A percentile compares a stretch with the other conserved stretches of the same genome.
Evolutionary conservation across 345 rosid species (phyloP).

Genomic region (Salix dunnii): DNA sequence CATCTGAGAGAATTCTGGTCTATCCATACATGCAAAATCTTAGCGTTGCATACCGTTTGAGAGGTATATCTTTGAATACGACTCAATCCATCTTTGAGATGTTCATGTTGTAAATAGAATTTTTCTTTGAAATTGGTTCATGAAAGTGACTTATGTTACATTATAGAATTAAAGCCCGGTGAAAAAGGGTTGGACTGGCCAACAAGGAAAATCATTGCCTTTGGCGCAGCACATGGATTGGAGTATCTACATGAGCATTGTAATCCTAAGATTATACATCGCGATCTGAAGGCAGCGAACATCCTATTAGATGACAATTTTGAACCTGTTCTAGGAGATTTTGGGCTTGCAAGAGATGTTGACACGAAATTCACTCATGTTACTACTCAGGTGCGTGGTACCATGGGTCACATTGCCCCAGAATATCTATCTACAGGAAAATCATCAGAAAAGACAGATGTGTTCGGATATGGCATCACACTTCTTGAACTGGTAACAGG

Average conservation of each 20-base stretch:
- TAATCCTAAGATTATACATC: constrained; percentile 84
- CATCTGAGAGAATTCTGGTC: constrained; percentile 75
- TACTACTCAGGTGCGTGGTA: constrained; percentile 87
- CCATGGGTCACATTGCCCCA: constrained; percentile 94
- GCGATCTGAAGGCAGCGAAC: constrained; percentile 88
- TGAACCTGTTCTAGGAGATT: constrained; percentile 86
- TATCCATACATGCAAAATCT: constrained; percentile 91
- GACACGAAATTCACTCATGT: constrained; percentile 70
- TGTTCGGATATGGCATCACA: constrained; percentile 83
- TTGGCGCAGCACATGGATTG: constrained; percentile 80
- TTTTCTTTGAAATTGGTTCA: neutral
- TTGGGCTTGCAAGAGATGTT: constrained; percentile 68
- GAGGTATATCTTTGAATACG: constrained; percentile 46
- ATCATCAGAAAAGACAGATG: constrained; percentile 83
- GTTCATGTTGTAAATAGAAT: neutral
- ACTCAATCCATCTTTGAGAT: neutral
- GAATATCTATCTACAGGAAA: constrained; percentile 85
- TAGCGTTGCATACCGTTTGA: constrained; percentile 69
- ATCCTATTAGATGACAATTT: constrained; percentile 72
- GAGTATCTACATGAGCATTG: constrained; percentile 86
- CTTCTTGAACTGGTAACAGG: constrained; percentile 91
- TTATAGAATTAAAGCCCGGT: constrained; percentile 64
- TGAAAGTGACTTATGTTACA: neutral
- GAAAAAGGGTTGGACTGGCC: constrained; percentile 81
- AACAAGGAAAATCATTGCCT: constrained; percentile 66